These are phyloP conservation scores for Gentiana macrophylla DNA, from an alignment of 257 asterid genomes.

Conservation along the genomic window DNA sequence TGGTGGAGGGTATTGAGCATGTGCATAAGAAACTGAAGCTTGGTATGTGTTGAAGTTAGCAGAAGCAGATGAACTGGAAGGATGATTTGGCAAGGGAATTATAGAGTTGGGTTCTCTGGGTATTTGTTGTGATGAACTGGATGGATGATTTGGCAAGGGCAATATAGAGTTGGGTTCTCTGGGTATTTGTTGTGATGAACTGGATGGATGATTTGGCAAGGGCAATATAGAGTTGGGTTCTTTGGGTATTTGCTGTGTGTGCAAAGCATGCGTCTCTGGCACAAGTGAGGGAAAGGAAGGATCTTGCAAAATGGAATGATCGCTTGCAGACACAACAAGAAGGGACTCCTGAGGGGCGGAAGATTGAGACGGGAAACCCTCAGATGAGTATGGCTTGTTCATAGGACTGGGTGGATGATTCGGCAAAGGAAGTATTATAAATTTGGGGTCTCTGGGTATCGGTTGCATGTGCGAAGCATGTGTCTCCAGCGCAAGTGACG, in stretches of 20 bases:
- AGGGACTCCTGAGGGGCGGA: slow-evolving; percentile 16
- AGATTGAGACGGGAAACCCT: slow-evolving; percentile 24
- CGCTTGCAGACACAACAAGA: slow-evolving; percentile 20
- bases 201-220: slow-evolving; percentile 8
- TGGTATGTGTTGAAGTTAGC: slow-evolving; percentile 28
- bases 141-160: slow-evolving; percentile 14
- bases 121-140: slow-evolving; percentile 18
- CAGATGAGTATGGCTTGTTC: slow-evolving; percentile 19
- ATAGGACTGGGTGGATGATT: slow-evolving; percentile 5
- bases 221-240: slow-evolving; percentile 28
- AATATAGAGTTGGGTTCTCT: slow-evolving; percentile 27
- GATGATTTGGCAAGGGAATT: slow-evolving; percentile 19
- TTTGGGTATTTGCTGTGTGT: slow-evolving; percentile 26
- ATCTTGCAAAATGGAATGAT: slow-evolving; percentile 19
- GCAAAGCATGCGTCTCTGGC: slow-evolving; percentile 24
- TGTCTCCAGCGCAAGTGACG: slow-evolving; percentile 27
- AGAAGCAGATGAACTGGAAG: slow-evolving; percentile 2
- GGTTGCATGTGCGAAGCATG: slow-evolving; percentile 17
- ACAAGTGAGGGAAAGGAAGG: slow-evolving; percentile 29
- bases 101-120: slow-evolving; percentile 25
- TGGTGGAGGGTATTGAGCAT: slow-evolving; percentile 36
- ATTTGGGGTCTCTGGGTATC: too few relatives aligned
- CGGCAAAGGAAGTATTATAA: too few relatives aligned
- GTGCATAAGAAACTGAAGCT: slow-evolving; percentile 44
- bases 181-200: slow-evolving; percentile 19